Base-by-base conservation (phyloP, 139 green algal genomes). In the Micromonas commoda region DNA sequence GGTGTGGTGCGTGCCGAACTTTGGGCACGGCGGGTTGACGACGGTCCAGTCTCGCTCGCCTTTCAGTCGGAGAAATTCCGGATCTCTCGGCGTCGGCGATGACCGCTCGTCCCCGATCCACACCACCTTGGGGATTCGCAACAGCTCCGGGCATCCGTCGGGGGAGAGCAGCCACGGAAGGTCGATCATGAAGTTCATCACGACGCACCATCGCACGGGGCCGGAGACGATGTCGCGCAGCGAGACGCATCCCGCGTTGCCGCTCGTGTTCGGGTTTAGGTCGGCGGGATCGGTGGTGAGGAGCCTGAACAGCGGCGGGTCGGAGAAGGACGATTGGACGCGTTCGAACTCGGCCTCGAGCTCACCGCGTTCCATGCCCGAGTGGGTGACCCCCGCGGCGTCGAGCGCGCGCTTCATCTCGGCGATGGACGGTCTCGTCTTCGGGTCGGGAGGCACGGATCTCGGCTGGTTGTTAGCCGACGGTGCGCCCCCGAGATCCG, bases 1-100 rank as follows among this genome's bases (percentile, higher is more conserved):
- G 9, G 61, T 37, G 28, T 69, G 61, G 28, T 69, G 61, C 26
- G 61, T 69, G 6, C 61, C 61, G 61, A 32, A 69, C 61, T 69
- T 9, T 16, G 45, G 45, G 45, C 45, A 57, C 45, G 45, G 45
- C 45, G 45, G 45, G 9, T 57, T 57, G 45, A 23, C 9, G 9
- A 16, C 16, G 45, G 45, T 23, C 45, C 45, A 57, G n/a, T n/a
- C n/a, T n/a, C n/a, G n/a, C n/a, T n/a, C n/a, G n/a, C n/a, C n/a
- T n/a, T n/a, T n/a, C n/a, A n/a, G n/a, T n/a, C n/a, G n/a, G n/a
- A n/a, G n/a, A n/a, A n/a, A n/a, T n/a, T n/a, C n/a, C n/a, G n/a
- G n/a, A n/a, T n/a, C n/a, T n/a, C n/a, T n/a, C n/a, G n/a, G n/a
- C n/a, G n/a, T n/a, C n/a, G n/a, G n/a, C n/a, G n/a, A n/a, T n/a